Evolutionary conservation across 148 eudicot species (phyloP).

Genomic region (Rhododendron vialii): DNA sequence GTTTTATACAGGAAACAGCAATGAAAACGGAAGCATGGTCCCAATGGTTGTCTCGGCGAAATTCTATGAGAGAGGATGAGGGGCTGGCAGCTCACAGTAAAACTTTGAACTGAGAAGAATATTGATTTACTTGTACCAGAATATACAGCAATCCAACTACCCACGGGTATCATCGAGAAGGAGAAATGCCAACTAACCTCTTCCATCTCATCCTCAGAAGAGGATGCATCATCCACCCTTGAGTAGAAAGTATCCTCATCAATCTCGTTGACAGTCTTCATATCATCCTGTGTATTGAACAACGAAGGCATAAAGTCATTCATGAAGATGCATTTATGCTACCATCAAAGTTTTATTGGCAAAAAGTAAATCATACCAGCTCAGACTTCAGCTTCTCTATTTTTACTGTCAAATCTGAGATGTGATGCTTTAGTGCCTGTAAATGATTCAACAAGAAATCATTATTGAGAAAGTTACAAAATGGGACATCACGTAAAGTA

Average conservation of each 20-base stretch:
- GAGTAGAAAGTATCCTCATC: slow-evolving; percentile 48
- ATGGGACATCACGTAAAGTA: not conserved
- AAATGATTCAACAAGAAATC: slow-evolving; percentile 16
- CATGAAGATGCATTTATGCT: not conserved
- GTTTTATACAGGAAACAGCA: not conserved
- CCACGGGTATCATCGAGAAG: not conserved
- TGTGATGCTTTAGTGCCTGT: slow-evolving; percentile 82
- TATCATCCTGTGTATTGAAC: slow-evolving; percentile 40
- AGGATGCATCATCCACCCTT: slow-evolving; percentile 39
- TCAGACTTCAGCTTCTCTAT: slow-evolving; percentile 61
- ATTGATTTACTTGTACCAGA: not conserved
- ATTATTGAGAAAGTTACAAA: not conserved
- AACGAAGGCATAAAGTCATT: not conserved
- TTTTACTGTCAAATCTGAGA: slow-evolving; percentile 47
- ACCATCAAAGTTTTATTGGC: not conserved
- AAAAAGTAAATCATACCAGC: slow-evolving; percentile 40
- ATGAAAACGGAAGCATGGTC: not conserved
- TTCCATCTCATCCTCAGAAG: slow-evolving; percentile 36
- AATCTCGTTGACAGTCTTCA: slow-evolving; percentile 36
- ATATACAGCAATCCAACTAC: not conserved
- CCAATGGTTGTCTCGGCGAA: not conserved
- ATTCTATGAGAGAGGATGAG: not conserved
- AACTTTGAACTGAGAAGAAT: not conserved
- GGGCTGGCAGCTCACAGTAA: not conserved
- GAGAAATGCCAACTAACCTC: slow-evolving; percentile 31